Percentiles rank a stretch among this genome's conserved stretches.
These are phyloP conservation scores for Pythium plurisporium DNA, from an alignment of 352 stramenopile genomes.

Conservation along the genomic window DNA sequence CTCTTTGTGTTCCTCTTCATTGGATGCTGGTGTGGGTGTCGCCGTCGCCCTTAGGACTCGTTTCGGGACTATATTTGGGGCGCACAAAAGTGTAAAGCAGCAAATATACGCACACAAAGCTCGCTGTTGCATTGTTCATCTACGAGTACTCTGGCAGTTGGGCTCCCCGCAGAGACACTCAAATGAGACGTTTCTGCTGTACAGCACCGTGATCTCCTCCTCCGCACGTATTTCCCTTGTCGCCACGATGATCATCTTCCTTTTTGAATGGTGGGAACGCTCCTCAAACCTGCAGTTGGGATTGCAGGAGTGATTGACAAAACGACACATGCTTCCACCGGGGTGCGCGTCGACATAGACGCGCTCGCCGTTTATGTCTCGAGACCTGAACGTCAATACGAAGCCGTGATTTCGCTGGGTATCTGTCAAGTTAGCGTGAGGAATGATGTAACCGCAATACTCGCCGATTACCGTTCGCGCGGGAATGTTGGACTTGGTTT, in stretches of 20 bases:
- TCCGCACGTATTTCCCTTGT: no score
- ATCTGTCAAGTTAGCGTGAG: background rate
- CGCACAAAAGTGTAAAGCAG: no score
- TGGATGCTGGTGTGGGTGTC: no score
- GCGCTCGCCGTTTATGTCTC: background rate
- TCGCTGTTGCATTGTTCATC: no score
- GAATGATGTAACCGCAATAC: background rate
- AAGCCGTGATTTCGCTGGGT: background rate
- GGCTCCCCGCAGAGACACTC: no score
- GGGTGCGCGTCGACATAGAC: background rate
- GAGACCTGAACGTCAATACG: background rate
- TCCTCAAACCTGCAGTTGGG: background rate
- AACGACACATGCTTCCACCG: background rate
- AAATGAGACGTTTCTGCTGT: no score
- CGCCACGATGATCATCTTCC: background rate
- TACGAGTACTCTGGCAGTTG: no score
- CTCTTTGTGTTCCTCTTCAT: no score
- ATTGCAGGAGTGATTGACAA: background rate
- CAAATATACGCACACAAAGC: no score
- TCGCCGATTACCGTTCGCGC: background rate
- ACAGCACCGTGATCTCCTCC: no score
- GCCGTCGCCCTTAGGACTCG: no score
- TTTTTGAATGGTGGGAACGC: background rate
- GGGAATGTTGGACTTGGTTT: background rate
- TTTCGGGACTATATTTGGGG: no score